Percentiles rank a stretch among this genome's conserved stretches.
These are phyloP conservation scores for Stagonosporopsis tanaceti DNA, from an alignment of 2,329 filamentous ascomycete genomes.

Conservation along the genomic window DNA sequence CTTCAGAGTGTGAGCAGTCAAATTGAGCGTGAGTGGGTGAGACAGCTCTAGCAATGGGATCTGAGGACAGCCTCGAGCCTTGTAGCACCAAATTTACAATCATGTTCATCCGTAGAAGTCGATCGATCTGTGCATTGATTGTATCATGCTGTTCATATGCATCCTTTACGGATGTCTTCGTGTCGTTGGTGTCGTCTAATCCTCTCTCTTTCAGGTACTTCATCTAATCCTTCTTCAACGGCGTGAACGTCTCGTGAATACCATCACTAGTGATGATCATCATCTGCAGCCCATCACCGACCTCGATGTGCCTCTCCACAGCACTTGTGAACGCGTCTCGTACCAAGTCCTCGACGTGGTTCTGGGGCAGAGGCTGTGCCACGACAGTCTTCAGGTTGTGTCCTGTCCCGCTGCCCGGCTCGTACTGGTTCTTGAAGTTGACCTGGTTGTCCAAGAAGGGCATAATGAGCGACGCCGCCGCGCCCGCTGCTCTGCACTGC, in stretches of 20 bases:
- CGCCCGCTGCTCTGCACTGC: conserved; percentile 92
- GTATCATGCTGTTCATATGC: conserved; percentile 33
- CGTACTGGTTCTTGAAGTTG: conserved; percentile 99
- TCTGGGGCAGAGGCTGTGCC: conserved; percentile 71
- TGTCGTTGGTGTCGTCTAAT: conserved; percentile 51
- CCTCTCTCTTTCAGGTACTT: conserved; percentile 33
- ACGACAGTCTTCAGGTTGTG: conserved; percentile 79
- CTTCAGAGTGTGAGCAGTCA: no score
- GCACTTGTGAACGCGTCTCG: conserved; percentile 98
- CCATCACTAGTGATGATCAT: conserved; percentile 88
- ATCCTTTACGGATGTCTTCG: conserved; percentile 25
- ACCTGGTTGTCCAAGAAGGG: conserved; percentile 99
- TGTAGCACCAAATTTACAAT: background rate
- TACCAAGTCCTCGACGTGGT: conserved; percentile 84
- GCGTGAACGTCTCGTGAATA: conserved; percentile 83
- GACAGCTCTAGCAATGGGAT: no score
- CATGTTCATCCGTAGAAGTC: background rate
- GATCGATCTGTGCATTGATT: conserved; percentile 3
- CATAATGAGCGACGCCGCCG: conserved; percentile 94
- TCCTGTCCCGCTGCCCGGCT: conserved; percentile 83
- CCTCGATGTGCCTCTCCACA: conserved; percentile 98
- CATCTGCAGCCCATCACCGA: conserved; percentile 95
- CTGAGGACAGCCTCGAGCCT: background rate
- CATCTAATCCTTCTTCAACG: conserved; percentile 71
- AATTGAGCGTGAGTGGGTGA: no score